These are phyloP conservation scores for Aphanomyces astaci DNA, from an alignment of 352 stramenopile genomes.

Conservation along the genomic window DNA sequence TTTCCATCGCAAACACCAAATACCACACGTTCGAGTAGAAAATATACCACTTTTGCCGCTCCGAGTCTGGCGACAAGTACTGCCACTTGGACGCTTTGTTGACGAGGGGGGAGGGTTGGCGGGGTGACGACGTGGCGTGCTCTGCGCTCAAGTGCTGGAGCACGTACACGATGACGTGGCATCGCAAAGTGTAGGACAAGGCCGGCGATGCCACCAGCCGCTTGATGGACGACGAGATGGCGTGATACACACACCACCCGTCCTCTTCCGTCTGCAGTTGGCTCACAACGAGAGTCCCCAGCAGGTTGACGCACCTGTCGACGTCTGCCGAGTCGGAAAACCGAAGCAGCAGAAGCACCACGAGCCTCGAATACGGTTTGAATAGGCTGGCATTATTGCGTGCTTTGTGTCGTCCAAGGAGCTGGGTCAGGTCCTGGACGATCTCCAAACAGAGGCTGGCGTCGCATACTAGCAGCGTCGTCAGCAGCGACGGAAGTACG, in stretches of 20 bases:
- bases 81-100: constrained; percentile 20
- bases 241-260: neutral
- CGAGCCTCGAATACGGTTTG: neutral
- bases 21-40: constrained; percentile 20
- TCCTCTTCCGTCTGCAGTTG: neutral
- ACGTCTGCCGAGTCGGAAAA: neutral
- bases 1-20: constrained; percentile 15
- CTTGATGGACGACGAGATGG: neutral
- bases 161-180: neutral
- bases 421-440: neutral
- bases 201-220: neutral
- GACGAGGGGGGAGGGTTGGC: too few relatives aligned
- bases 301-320: neutral
- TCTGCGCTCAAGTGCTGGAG: neutral
- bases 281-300: neutral
- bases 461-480: neutral
- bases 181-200: neutral
- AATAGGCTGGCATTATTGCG: neutral
- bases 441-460: neutral
- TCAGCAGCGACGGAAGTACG: neutral
- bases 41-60: constrained; percentile 9
- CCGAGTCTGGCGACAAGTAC: constrained; percentile 11
- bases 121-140: neutral
- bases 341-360: neutral
- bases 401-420: neutral